Evolutionary conservation across 805 yeast genomes (phyloP).

Genomic region (Ogataea pilisensis): DNA sequence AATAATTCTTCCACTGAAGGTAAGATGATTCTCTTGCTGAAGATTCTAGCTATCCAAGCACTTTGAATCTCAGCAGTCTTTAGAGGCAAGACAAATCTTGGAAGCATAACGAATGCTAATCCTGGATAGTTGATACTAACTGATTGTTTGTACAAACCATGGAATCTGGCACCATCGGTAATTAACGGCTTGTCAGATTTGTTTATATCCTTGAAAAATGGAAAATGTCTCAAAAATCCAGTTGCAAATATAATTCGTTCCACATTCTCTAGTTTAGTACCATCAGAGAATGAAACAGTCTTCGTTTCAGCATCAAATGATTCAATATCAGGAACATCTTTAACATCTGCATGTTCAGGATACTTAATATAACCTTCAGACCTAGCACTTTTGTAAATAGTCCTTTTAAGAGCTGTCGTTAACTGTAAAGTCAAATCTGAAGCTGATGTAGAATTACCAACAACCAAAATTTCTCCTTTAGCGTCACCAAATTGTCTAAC

Average conservation of each 20-base stretch:
- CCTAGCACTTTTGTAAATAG: constrained; percentile 48
- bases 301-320: constrained; percentile 35
- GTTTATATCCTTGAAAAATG: constrained; percentile 43
- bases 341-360: constrained; percentile 37
- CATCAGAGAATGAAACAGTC: constrained; percentile 46
- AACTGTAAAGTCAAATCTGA: constrained; percentile 65
- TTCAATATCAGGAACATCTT: constrained; percentile 41
- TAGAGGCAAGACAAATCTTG: constrained; percentile 59
- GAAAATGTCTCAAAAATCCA: constrained; percentile 62
- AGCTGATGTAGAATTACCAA: constrained; percentile 76
- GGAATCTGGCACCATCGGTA: constrained; percentile 45
- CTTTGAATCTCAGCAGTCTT: constrained; percentile 64
- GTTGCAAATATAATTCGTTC: constrained; percentile 64
- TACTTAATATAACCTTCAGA: constrained; percentile 42
- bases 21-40: constrained; percentile 48
- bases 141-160: constrained; percentile 57
- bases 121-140: constrained; percentile 59
- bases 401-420: constrained; percentile 37
- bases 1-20: constrained; percentile 47
- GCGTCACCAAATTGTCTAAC: constrained; percentile 35
- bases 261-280: constrained; percentile 39
- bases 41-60: constrained; percentile 58
- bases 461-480: constrained; percentile 48
- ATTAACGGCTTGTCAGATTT: constrained; percentile 32
- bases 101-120: constrained; percentile 58